Evolutionary conservation across 345 rosid genomes (phyloP), one percentile per base, ranked within the genome.

Genomic region (Pistacia integerrima): DNA sequence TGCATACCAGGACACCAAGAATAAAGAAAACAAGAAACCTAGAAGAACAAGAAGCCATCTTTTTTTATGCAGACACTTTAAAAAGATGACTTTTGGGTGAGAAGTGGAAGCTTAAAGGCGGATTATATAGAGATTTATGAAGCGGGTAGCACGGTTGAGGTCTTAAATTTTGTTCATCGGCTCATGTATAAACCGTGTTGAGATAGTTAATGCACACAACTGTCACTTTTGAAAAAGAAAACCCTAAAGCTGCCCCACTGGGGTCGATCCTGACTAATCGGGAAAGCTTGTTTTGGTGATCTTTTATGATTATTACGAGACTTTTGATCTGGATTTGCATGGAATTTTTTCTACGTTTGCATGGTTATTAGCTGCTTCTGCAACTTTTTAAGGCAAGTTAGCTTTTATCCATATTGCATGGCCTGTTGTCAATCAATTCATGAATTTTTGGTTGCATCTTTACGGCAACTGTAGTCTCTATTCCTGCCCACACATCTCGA

Each of bases 181-280:
- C 83, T 80, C 81, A 77, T 74, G 75, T 69, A 72, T 78, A 82
- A 74, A 75, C 86, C 79, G 82, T 28, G 80, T 81, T 56, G 79
- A 64, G 41, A 57, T 30, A 77, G 46, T 81, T 77, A 85, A 76
- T 79, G 84, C 82, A 14, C 72, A 75, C 78, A 81, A 79, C 86
- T 72, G 83, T 74, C 77, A 22, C 76, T 28, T 74, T 74, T 71
- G 79, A 82, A 69, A 74, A 69, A 18, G 58, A n/a, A 70, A 66
- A 38, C 60, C 68, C 67, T 22, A 51, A 61, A 56, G 55, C 59
- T 64, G 65, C 41, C 80, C 78, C 78, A 55, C 69, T 48, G 46
- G 46, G 46, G 6, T 41, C 46, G 46, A 7, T 41, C 10, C 67
- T 35, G 51, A 74, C 70, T 62, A 36, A 74, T 51, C 20, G 1